These are phyloP conservation scores for Coccomyxa sp. DNA, from an alignment of 139 green algal genomes.

Conservation along the genomic window DNA sequence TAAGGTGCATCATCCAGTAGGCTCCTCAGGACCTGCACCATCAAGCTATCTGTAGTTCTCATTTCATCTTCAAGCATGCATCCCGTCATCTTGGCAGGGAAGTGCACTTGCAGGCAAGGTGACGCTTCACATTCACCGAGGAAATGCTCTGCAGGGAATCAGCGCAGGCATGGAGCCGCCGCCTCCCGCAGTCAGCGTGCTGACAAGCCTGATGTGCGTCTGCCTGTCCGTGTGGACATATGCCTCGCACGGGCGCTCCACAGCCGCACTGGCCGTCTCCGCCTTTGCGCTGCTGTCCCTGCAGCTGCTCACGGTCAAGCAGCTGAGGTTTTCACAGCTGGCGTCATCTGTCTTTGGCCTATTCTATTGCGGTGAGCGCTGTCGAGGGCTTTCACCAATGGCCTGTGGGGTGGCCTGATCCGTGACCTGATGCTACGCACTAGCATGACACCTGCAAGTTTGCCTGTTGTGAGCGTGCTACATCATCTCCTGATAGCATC, in stretches of 20 bases:
- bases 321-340: conserved; percentile 79
- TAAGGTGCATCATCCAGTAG: background rate
- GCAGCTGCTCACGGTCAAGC: conserved; percentile 60
- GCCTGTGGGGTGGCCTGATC: too few species aligned
- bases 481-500: background rate
- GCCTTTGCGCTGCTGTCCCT: conserved; percentile 76
- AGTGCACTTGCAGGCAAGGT: background rate
- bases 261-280: conserved; percentile 50
- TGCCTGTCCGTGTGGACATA: conserved; percentile 45
- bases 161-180: conserved; percentile 61
- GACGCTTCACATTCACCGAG: background rate
- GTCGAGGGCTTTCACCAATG: background rate
- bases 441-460: background rate
- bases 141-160: conserved; percentile 26
- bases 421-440: too few species aligned
- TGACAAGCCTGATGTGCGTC: conserved; percentile 67
- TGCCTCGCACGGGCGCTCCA: conserved; percentile 30
- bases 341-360: conserved; percentile 82
- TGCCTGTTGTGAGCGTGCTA: background rate
- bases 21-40: too few species aligned
- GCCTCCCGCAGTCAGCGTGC: conserved; percentile 42
- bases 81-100: background rate
- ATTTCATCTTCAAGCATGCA: background rate
- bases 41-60: too few species aligned
- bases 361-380: conserved; percentile 84